Percentiles rank a stretch among this genome's conserved stretches.
phyloP scores from a whole-genome alignment of 2,329 filamentous ascomycete genomes.

The Talaromyces sp. region DNA sequence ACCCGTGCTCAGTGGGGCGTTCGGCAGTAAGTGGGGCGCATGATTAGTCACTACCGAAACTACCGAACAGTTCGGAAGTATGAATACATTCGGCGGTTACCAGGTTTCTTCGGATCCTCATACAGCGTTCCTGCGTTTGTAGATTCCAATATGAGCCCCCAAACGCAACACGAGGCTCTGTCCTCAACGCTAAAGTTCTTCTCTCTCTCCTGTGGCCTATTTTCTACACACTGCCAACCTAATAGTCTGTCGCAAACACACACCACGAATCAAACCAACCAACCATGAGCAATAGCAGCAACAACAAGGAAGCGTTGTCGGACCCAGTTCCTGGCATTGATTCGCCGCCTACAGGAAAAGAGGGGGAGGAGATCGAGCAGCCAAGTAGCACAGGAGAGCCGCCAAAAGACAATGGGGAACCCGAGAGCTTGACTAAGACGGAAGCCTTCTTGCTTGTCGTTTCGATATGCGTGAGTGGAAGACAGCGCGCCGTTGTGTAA shows the following conservation, averaged over 20 bases:
- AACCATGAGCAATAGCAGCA: not conserved
- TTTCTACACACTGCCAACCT: not conserved
- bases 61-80: conserved; percentile 1
- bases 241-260: not conserved
- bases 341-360: not conserved
- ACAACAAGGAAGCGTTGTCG: not conserved
- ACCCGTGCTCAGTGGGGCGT: not conserved
- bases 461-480: conserved; percentile 1
- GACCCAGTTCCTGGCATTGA: not conserved
- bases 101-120: not conserved
- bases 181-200: not conserved
- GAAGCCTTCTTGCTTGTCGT: not conserved
- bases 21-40: not conserved
- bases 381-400: not conserved
- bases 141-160: not conserved
- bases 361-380: not conserved
- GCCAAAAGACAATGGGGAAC: not conserved
- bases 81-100: not conserved
- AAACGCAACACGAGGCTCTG: not conserved
- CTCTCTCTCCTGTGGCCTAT: not conserved
- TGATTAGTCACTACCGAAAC: conserved; percentile 4
- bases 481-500: not conserved
- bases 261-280: not conserved
- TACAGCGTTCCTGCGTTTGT: not conserved
- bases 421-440: not conserved